Base-by-base conservation (phyloP, 495 filamentous ascomycete genomes). In the Penicillium cataractarum region DNA sequence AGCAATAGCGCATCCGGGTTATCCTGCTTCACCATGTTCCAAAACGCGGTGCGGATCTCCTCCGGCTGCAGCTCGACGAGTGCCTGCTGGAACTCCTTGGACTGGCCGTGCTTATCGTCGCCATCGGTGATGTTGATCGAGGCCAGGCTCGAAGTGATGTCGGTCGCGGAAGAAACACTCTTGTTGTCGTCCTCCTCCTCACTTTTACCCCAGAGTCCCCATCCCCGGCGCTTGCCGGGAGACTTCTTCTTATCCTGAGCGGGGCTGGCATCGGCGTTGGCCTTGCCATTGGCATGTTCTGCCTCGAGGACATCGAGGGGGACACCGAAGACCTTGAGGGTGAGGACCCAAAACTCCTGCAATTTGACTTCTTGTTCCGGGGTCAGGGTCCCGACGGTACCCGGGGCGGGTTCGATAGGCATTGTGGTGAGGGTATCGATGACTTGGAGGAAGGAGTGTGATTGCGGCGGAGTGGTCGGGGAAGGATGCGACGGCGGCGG, bases 1-100 rank as follows among this genome's bases (percentile, higher is more conserved):
- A 99, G 80, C 13, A 97, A 80, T 27, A 99, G 81, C 8, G 85
- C 88, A 73, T 99, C 95, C 2, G 95, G 95, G 73, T 97, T 84
- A 72, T 99, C 96, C 65, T 92, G 90, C 79, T 98, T 98, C 35
- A 94, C 87, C 95, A 99, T 97, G 60, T 81, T 84, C 95, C 95
- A 99, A 76, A 97, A 92, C 3, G 92, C 88, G 2, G 82, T 80
- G 29, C 95, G 85, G 63, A 99, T 84, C 53, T 89, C 83, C 65
- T 93, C 91, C 3, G 94, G 92, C 4, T 87, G 78, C 65, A 91
- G 83, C 42, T 83, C 89, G 15, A 88, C 87, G 3, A 98, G 75
- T 0, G 92, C 90, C 31, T 92, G 85, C 64, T 91, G 85, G 74
- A 92, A 98, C 24, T 91, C 87, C 79, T 94, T 94, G 5, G 84